Evolutionary conservation across 441 rosid species (phyloP), one percentile per base, ranked within the genome.

Genomic region (Breynia disticha): DNA sequence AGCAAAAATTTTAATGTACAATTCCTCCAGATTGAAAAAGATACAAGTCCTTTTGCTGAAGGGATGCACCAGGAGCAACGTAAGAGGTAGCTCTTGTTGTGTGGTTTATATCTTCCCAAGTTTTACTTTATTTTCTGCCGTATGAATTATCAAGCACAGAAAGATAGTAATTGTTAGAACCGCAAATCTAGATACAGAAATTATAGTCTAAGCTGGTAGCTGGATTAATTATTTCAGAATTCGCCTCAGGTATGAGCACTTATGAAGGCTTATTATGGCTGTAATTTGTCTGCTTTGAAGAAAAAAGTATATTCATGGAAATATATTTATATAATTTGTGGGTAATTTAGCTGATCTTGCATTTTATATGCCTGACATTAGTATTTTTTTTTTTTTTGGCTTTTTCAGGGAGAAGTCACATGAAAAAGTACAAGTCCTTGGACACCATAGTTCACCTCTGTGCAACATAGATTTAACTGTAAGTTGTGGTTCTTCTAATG

Each of bases 381-480:
- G 21, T 55, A 37, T 37, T 37, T 37, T 37, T 41, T 15, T 9
- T 19, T 48, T 66, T n/a, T 62, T 57, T 59, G 65, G 54, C 46
- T 59, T 74, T n/a, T 69, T 60, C 83, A 90, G 98, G 80, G 87
- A 73, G 64, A 80, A 75, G 65, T 67, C 70, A 64, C 88, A 56
- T 69, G 97, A 86, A 64, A 80, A 70, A 60, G 56, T 63, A 55
- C 86, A 74, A 58, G 54, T 83, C 56, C 76, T 79, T 54, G 86
- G 81, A 59, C 75, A 70, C 61, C 82, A 55, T 57, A 70, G 57
- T 63, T 84, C 98, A 50, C 87, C 85, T 19, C 73, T 91, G 12
- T 78, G 86, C 67, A 67, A 72, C 51, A 69, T 84, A 35, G 76
- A 87, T 63, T 77, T 86, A 64, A 77, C 74, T 72, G 97, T 90